These are phyloP conservation scores for Monosporozyma servazzii DNA, from an alignment of 805 yeast genomes.

Conservation along the genomic window DNA sequence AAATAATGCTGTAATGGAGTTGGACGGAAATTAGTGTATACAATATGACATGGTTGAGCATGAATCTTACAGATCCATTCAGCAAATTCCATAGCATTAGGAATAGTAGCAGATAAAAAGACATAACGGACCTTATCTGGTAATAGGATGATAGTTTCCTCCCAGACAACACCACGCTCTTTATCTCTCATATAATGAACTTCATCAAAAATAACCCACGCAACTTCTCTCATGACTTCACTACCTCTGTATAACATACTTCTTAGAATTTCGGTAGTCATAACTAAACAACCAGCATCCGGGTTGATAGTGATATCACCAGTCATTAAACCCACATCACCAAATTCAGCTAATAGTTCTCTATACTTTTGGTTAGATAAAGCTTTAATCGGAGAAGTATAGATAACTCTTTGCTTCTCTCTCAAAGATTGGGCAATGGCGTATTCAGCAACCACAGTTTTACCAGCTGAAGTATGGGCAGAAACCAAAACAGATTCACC, in stretches of 20 bases:
- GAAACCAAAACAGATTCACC: constrained; percentile 91
- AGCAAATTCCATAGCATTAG: constrained; percentile 96
- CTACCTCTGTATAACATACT: constrained; percentile 97
- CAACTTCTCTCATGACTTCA: constrained; percentile 96
- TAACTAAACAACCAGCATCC: constrained; percentile 94
- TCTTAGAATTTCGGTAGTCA: constrained; percentile 97
- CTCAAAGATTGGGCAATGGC: constrained; percentile 93
- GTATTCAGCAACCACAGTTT: constrained; percentile 93
- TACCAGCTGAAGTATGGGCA: constrained; percentile 97
- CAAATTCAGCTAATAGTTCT: constrained; percentile 85
- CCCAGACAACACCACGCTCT: constrained; percentile 99
- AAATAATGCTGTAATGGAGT: constrained; percentile 96
- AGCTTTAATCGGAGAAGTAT: constrained; percentile 93
- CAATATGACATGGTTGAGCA: constrained; percentile 95
- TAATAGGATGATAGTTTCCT: constrained; percentile 87
- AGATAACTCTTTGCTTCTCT: constrained; percentile 86
- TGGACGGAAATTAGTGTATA: constrained; percentile 96
- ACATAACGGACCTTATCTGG: constrained; percentile 96
- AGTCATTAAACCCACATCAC: constrained; percentile 97
- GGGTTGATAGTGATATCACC: constrained; percentile 99
- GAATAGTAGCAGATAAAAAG: constrained; percentile 90
- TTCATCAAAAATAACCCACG: constrained; percentile 97
- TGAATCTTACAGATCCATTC: constrained; percentile 97
- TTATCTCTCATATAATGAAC: constrained; percentile 98
- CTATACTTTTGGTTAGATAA: constrained; percentile 89